phyloP scores from a whole-genome alignment of 352 stramenopile species.

The Globisporangium rhizosaccharum region DNA sequence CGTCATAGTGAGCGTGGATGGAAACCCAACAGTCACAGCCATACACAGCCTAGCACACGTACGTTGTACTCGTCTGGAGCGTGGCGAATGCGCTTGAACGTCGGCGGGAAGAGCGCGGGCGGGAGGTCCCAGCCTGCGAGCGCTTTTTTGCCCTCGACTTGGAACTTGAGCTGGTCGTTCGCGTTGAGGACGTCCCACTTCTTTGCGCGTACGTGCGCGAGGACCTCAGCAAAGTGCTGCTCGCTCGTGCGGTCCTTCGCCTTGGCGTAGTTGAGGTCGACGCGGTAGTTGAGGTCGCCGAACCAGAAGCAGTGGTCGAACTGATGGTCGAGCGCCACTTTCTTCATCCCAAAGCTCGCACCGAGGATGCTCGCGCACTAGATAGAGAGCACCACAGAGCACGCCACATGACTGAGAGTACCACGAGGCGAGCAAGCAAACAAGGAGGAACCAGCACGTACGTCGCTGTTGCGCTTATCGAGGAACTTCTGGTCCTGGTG shows the following conservation, averaged over 20 bases:
- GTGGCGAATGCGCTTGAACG: conserved; percentile 79
- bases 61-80: conserved; percentile 39
- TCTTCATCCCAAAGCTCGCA: conserved; percentile 53
- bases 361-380: conserved; percentile 76
- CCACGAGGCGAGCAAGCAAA: background rate
- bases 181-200: conserved; percentile 59
- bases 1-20: background rate
- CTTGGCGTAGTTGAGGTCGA: conserved; percentile 64
- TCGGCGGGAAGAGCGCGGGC: conserved; percentile 63
- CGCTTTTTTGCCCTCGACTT: conserved; percentile 49
- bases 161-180: conserved; percentile 76
- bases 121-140: conserved; percentile 62
- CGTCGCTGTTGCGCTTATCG: conserved; percentile 79
- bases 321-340: conserved; percentile 69
- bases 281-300: conserved; percentile 84
- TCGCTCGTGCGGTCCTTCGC: conserved; percentile 42
- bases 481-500: conserved; percentile 85
- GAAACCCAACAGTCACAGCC: background rate
- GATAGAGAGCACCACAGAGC: background rate
- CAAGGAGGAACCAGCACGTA: conserved; percentile 21
- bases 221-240: conserved; percentile 63
- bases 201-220: conserved; percentile 47
- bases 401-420: too few species aligned
- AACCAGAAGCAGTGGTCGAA: conserved; percentile 87
- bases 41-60: conserved; percentile 1